Base-by-base conservation (phyloP, 2,329 filamentous ascomycete species). In the Dryadomyces quercivorus region DNA sequence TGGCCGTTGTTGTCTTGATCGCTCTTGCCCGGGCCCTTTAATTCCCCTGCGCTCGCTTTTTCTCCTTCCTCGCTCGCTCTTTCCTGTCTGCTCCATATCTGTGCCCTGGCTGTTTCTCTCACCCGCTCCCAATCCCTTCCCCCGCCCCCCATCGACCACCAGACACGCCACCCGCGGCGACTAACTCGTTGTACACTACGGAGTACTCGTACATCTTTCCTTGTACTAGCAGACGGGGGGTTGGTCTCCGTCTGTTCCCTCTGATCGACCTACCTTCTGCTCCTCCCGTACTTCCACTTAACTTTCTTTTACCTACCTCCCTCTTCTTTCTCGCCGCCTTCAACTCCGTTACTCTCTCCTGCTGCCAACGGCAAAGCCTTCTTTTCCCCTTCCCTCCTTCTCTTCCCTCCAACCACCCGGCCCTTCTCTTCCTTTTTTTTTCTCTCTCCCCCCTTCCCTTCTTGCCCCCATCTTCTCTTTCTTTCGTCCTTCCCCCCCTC, bases 401-500 rank as follows among this genome's bases (percentile, higher is more conserved):
- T 52, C 53, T 59, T 59, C 54, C 34, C 56, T 42, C 40, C 43
- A 55, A 59, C 52, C 57, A 49, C 51, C 42, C 49, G 53, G 55
- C 47, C 52, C 58, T 51, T 51, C 36, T 61, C 56, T 46, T 44
- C 38, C 34, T n/a, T 44, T 45, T 57, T 59, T 59, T 58, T 50
- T 44, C 26, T 10, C 44, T 26, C 31, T 44, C 26, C 31, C 45
- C 38, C n/a, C 26, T 59, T 55, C 58, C 49, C 58, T 48, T 49
- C 53, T 56, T 16, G 31, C 43, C 51, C 18, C 59, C 59, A 61
- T 58, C 60, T 40, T 21, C 49, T 36, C 49, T 26, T 26, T 20
- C 48, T 36, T 36, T 50, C 61, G 58, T 61, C 60, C 59, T 61
- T 60, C 61, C 57, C 60, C 56, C 58, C 61, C 58, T 7, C 34